Evolutionary conservation across 2,329 filamentous ascomycete genomes (phyloP).

Genomic region (Verticillium nonalfalfae): DNA sequence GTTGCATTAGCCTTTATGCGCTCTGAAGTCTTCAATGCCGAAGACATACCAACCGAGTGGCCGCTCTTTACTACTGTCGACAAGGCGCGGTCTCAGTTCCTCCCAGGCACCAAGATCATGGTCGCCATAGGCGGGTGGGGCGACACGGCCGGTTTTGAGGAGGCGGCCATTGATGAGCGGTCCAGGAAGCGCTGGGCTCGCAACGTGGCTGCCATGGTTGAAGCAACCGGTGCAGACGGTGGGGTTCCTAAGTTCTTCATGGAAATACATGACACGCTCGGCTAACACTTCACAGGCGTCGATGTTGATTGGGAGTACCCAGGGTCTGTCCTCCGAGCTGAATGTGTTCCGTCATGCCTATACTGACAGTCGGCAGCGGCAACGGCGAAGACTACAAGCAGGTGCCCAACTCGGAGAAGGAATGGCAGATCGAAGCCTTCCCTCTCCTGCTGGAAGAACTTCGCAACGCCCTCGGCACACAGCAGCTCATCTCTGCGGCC

Average conservation of each 20-base stretch:
- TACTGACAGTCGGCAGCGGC: constrained; percentile 34
- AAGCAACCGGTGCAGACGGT: constrained; percentile 58
- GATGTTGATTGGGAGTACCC: constrained; percentile 63
- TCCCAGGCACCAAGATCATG: constrained; percentile 52
- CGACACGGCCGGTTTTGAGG: constrained; percentile 56
- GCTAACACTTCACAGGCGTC: constrained; percentile 11
- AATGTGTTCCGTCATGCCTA: neutral
- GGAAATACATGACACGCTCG: neutral
- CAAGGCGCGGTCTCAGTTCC: constrained; percentile 40
- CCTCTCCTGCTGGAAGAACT: constrained; percentile 54
- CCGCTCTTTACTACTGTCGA: constrained; percentile 47
- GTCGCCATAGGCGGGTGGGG: constrained; percentile 74
- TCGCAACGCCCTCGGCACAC: constrained; percentile 46
- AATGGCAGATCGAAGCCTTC: constrained; percentile 57
- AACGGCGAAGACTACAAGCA: constrained; percentile 66
- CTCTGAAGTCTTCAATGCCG: constrained; percentile 44
- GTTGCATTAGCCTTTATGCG: constrained; percentile 53
- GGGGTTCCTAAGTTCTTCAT: constrained; percentile 15
- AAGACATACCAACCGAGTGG: constrained; percentile 27
- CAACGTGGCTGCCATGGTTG: constrained; percentile 59
- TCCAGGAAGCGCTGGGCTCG: constrained; percentile 53
- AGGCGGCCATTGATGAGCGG: constrained; percentile 34
- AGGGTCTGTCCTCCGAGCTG: constrained; percentile 24
- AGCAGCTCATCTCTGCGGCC: constrained; percentile 60
- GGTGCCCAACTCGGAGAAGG: constrained; percentile 52